Evolutionary conservation across 257 asterid genomes (phyloP).

Genomic region (Solanum habrochaites): DNA sequence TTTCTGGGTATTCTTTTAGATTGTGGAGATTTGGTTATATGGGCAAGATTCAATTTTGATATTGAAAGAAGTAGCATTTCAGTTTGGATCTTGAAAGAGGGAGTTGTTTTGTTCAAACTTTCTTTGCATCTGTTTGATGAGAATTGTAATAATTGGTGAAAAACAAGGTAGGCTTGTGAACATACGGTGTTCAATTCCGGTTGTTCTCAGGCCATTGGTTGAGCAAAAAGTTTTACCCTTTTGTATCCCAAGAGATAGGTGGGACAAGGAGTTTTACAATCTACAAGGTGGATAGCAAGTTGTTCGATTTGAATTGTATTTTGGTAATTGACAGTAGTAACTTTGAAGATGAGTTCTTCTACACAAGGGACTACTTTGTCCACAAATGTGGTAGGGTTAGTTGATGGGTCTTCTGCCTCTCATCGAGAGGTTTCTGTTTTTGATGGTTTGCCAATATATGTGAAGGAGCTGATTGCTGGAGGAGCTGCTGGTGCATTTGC

Average conservation of each 20-base stretch:
- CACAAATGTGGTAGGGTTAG: slow-evolving; percentile 48
- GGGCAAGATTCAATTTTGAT: not conserved
- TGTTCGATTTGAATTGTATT: not conserved
- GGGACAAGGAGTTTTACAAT: slow-evolving; percentile 83
- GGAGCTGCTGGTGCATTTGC: slow-evolving; percentile 96
- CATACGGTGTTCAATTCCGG: slow-evolving; percentile 30
- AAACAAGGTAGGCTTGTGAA: slow-evolving; percentile 59
- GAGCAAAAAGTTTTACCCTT: slow-evolving; percentile 39
- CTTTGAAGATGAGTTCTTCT: slow-evolving; percentile 54
- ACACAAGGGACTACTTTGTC: slow-evolving; percentile 66
- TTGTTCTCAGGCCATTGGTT: slow-evolving; percentile 79
- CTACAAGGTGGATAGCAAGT: slow-evolving; percentile 57
- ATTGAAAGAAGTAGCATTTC: not conserved
- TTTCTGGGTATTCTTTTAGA: not conserved
- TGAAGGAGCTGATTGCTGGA: slow-evolving; percentile 93
- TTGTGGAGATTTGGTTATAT: slow-evolving; percentile 12
- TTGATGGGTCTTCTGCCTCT: slow-evolving; percentile 37
- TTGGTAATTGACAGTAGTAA: not conserved
- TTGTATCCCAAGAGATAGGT: slow-evolving; percentile 53
- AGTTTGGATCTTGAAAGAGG: not conserved
- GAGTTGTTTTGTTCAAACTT: not conserved
- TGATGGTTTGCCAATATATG: slow-evolving; percentile 68
- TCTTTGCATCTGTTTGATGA: slow-evolving; percentile 52
- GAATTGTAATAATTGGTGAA: slow-evolving; percentile 32
- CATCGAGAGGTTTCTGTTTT: slow-evolving; percentile 36